Base-by-base conservation (phyloP, 331 rosid genomes). In the Malus hybrid region DNA sequence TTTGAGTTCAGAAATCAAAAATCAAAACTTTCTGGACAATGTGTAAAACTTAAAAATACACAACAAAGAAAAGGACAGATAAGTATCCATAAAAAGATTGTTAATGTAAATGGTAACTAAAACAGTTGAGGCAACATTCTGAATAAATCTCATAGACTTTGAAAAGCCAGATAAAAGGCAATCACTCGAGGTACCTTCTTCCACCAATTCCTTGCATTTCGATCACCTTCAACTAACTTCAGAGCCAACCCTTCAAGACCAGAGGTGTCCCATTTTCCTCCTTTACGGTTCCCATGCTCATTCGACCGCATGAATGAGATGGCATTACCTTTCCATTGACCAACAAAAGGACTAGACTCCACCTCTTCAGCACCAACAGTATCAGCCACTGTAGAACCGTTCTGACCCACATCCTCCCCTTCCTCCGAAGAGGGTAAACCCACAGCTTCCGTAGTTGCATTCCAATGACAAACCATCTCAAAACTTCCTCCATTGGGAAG, bases 201-300 rank as follows among this genome's bases (percentile, higher is more conserved):
- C 97, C 97, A 73, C 99, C 99, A 95, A 80, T 87, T 95, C 96
- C 97, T 90, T 2, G 91, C 91, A 60, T 71, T 80, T 86, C 79
- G 91, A 84, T 95, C 99, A 71, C 86, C 91, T 83, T 92, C 97
- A 63, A 90, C 97, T 44, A 95, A 80, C 73, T 90, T 85, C 80
- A 92, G 82, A 76, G 93, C 83, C 86, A 87, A 67, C 69, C 97
- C 97, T 80, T 87, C 76, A 79, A 94, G 97, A 65, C 83, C 97
- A 4, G 92, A 86, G 65, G 87, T 84, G 82, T 94, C 86, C 97
- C 97, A 87, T 80, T 90, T 78, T 57, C 86, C 83, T 32, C 79
- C 12, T 85, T 92, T 90, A 9, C 78, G 87, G 73, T 11, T 48
- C 6, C 65, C 70, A 80, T 87, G 97, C 59, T 94, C 86, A 71